Evolutionary conservation across 495 filamentous ascomycete genomes (phyloP), one percentile per base, ranked within the genome.

Genomic region (Penicillium cosmopolitanum): DNA sequence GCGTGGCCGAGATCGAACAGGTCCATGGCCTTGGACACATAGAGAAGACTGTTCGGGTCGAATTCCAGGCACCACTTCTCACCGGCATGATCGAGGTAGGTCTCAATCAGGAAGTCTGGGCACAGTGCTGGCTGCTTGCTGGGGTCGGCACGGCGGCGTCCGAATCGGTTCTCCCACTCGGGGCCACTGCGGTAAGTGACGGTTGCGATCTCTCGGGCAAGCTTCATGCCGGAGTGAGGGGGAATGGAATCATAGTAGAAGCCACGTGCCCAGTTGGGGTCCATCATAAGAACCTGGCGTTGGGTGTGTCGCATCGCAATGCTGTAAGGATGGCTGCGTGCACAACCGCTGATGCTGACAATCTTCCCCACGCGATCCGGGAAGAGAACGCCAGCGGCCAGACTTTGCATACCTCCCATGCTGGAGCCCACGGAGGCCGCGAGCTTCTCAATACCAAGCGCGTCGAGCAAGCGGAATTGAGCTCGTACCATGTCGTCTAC

Each of bases 11-110:
- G 84, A 69, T 99, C 95, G 70, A 99, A 99, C 12, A 98, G 82
- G 66, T 98, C 95, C 95, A 99, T 99, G 12, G 96, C 96, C 74
- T 99, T 99, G 65, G 91, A 96, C 33, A 98, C 89, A 70, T 99
- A 99, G 31, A 99, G 82, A 10, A 98, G 81, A 70, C 92, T 96
- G 77, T 99, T 99, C 18, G 95, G 85, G 66, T 99, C 95, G 70
- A 97, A 98, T 58, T 95, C 92, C n/a, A 99, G 82, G 72, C 92
- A 97, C 74, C 96, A 99, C 72, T 99, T 99, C 79, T 99, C 95
- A 44, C 95, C 95, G 2, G 95, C 96, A 67, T 99, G 95, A 73
- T 99, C 95, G 33, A 99, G 85, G 68, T 99, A 99, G 0, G 95
- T 99, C 69, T 99, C 95, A 60, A 99, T 97, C 23, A 98, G 81